These are phyloP conservation scores for Crithidia bombi DNA, from an alignment of 208 protist species.

Conservation along the genomic window DNA sequence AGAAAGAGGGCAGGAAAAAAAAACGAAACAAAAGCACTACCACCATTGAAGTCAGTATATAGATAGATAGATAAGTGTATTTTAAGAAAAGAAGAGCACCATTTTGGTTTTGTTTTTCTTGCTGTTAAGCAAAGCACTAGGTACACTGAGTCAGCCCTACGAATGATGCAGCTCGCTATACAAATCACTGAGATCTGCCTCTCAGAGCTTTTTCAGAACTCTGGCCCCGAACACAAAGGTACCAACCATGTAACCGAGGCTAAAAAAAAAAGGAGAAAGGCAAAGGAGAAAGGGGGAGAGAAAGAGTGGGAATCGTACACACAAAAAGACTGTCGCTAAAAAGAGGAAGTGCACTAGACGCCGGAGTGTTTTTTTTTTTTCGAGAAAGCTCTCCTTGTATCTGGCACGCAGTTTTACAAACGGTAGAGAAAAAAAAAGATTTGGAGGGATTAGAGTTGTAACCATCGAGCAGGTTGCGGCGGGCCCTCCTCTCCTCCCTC, in stretches of 20 bases:
- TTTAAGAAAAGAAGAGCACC: slow-evolving; percentile 12
- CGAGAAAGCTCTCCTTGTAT: too few relatives aligned
- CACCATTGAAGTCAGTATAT: not conserved
- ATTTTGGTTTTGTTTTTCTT: slow-evolving; percentile 3
- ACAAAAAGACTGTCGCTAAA: not conserved
- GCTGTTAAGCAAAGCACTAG: not conserved
- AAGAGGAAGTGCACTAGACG: not conserved
- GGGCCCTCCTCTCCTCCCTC: too few relatives aligned
- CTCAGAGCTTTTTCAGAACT: too few relatives aligned
- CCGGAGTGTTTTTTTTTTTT: slow-evolving; percentile 11
- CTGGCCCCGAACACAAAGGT: too few relatives aligned
- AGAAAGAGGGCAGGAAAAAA: not conserved
- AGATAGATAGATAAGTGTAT: not conserved
- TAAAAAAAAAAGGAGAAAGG: too few relatives aligned
- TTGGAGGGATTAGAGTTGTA: too few relatives aligned
- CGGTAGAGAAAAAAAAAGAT: not conserved
- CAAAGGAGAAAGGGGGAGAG: too few relatives aligned
- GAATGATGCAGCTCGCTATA: not conserved
- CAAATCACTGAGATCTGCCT: not conserved
- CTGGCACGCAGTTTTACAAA: not conserved
- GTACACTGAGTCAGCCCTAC: not conserved
- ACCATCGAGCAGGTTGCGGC: too few relatives aligned
- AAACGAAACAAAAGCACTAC: slow-evolving; percentile 17
- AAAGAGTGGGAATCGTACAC: too few relatives aligned
- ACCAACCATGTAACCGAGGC: too few relatives aligned